Conservation (phyloP, 768 basidiomycete genomes). For the Rickenella mellea region DNA sequence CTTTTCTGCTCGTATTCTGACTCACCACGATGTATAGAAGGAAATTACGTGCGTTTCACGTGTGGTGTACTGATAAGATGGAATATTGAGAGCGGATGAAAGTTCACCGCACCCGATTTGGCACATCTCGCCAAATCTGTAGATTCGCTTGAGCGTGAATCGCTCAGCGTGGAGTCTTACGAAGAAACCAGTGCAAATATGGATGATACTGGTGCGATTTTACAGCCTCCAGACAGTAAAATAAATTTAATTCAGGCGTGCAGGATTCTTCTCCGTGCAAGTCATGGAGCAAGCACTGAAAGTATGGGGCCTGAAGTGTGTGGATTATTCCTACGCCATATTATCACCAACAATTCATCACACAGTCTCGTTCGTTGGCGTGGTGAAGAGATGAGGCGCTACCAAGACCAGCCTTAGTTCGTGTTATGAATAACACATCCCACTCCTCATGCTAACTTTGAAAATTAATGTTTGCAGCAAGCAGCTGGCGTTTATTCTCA, state of each 20-base stretch:
- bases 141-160: conserved; percentile 33
- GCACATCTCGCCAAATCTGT: conserved; percentile 62
- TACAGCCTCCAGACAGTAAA: not conserved
- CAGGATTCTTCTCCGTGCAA: conserved; percentile 89
- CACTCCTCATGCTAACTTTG: conserved; percentile 4
- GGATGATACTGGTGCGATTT: conserved; percentile 75
- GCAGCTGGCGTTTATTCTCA: conserved; percentile 82
- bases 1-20: not conserved
- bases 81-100: conserved; percentile 8
- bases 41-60: conserved; percentile 34
- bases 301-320: conserved; percentile 76
- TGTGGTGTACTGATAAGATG: not conserved
- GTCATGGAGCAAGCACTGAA: conserved; percentile 78
- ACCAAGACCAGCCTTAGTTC: conserved; percentile 73
- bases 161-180: conserved; percentile 31
- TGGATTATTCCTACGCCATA: not conserved
- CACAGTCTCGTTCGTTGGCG: conserved; percentile 76
- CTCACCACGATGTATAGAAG: conserved; percentile 29
- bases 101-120: conserved; percentile 78
- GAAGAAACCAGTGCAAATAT: conserved; percentile 60
- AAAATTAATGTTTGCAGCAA: conserved; percentile 32
- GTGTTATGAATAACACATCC: conserved; percentile 9
- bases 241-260: not conserved
- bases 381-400: conserved; percentile 68
- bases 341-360: not conserved